Conservation (phyloP, 1,284 basidiomycete species). For the Pseudozyma hubeiensis region DNA sequence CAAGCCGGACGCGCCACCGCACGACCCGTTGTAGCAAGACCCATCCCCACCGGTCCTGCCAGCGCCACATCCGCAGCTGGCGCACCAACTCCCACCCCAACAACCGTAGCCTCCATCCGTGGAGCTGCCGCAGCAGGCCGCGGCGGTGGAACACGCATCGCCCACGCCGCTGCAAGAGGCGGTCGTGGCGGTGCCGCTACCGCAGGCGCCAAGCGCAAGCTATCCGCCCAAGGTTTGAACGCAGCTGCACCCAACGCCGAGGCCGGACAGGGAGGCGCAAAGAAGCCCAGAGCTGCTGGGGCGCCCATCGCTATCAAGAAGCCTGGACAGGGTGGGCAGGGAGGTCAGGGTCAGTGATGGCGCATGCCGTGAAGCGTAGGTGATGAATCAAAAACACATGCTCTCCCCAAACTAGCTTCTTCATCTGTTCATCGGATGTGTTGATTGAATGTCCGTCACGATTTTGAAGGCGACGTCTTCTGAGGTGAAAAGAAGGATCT, state of each 20-base stretch:
- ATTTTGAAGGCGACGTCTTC: conserved; percentile 8
- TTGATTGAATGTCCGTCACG: neutral
- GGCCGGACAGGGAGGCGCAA: conserved; percentile 22
- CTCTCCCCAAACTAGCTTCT: neutral
- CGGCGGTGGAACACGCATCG: conserved; percentile 34
- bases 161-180: conserved; percentile 30
- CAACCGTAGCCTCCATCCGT: conserved; percentile 41
- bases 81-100: conserved; percentile 6
- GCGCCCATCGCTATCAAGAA: conserved; percentile 23
- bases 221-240: conserved; percentile 35
- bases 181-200: conserved; percentile 28
- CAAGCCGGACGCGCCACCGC: conserved; percentile 27
- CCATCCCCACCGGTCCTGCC: conserved; percentile 38
- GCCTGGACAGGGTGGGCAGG: conserved; percentile 13
- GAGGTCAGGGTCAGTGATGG: conserved; percentile 2
- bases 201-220: conserved; percentile 43
- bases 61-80: neutral
- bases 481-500: conserved; percentile 38
- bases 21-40: conserved; percentile 14
- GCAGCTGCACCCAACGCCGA: conserved; percentile 4
- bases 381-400: too few species aligned
- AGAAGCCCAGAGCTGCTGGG: conserved; percentile 41
- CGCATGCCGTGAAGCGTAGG: neutral
- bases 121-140: conserved; percentile 40
- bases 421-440: neutral